Evolutionary conservation across 2,329 filamentous ascomycete species (phyloP), one percentile per base, ranked within the genome.

Genomic region (Fusarium dimerum): DNA sequence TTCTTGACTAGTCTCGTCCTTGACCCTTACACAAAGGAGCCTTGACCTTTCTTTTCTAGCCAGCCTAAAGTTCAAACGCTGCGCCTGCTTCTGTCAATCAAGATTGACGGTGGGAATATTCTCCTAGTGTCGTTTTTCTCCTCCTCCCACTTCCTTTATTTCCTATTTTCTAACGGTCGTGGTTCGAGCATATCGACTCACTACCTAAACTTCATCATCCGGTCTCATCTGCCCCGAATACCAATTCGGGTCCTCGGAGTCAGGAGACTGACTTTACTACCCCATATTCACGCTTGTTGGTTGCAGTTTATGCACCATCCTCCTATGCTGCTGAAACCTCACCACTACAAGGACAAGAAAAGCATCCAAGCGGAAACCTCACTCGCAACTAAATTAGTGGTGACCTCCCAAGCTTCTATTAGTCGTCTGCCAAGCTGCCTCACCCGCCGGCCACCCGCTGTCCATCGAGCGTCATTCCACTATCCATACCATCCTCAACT

Each of bases 361-460:
- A 10, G 13, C 3, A 36, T 15, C 20, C 20, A 26, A 26, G 7
- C 20, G 20, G 20, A 26, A 26, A 26, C 20, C 20, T 26, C 20
- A 26, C 20, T 26, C 20, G 20, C 20, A 26, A 7, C 39, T 38
- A 20, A 45, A 43, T 50, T 45, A 11, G 20, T 50, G 48, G 43
- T 45, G 44, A 40, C 43, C 48, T 49, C 44, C 50, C 47, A 44
- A 47, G 44, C 43, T 47, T 54, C 45, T 44, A 47, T 51, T 43
- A 41, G 32, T 36, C 32, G 32, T 32, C 51, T 55, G 61, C 61
- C 59, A 63, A 44, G 29, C 18, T 48, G 48, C 51, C 52, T 40
- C 57, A 62, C 55, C 61, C 55, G 55, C 57, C 59, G 57, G 41
- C 55, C 59, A 54, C 51, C 55, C 52, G 54, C 52, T 51, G 56